These are phyloP conservation scores for Cicer pinnatifidum DNA, from an alignment of 306 rosid genomes.

Conservation along the genomic window DNA sequence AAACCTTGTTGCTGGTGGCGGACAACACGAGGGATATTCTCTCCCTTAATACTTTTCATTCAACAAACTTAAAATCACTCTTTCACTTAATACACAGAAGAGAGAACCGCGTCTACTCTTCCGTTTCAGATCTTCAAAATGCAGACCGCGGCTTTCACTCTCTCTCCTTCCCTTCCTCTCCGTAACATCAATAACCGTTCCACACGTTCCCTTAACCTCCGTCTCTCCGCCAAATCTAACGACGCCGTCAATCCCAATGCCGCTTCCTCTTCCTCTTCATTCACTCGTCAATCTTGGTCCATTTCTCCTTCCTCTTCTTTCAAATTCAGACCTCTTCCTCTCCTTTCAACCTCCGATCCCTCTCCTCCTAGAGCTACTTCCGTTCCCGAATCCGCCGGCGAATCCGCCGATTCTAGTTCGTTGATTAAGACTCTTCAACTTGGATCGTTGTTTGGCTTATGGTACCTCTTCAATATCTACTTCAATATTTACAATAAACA, in stretches of 20 bases:
- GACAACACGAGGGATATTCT: constrained; percentile 30
- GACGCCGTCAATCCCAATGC: constrained; percentile 35
- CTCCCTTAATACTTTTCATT: background rate
- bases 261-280: constrained; percentile 40
- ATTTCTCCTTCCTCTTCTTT: constrained; percentile 57
- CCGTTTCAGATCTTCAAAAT: constrained; percentile 54
- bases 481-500: constrained; percentile 95
- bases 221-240: constrained; percentile 38
- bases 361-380: constrained; percentile 65
- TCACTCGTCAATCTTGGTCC: constrained; percentile 72
- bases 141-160: constrained; percentile 72
- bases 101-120: background rate
- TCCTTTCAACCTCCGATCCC: constrained; percentile 42
- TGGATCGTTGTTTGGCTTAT: constrained; percentile 79
- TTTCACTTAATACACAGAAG: background rate
- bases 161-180: constrained; percentile 40
- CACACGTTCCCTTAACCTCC: background rate
- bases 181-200: constrained; percentile 1
- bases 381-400: constrained; percentile 54
- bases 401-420: constrained; percentile 48
- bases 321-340: constrained; percentile 63
- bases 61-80: background rate
- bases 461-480: constrained; percentile 94
- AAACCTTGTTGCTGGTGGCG: constrained; percentile 41
- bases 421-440: constrained; percentile 68